These are phyloP conservation scores for Trichoderma cornu-damae DNA, from an alignment of 2,329 filamentous ascomycete genomes.

Conservation along the genomic window DNA sequence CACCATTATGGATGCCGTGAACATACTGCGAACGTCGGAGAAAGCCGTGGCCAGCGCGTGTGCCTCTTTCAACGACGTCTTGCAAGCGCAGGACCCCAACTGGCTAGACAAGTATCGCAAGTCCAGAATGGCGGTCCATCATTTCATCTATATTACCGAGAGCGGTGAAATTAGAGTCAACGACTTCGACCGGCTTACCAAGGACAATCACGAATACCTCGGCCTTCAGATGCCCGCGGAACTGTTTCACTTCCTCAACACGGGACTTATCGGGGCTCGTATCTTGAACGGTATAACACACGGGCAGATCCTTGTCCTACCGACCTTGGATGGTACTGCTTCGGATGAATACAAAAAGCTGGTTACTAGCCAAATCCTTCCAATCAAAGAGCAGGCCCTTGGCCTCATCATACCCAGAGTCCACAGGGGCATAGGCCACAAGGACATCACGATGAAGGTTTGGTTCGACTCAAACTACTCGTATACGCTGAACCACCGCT, in stretches of 20 bases:
- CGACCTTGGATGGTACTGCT: slow-evolving; percentile 79
- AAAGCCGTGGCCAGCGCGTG: slow-evolving; percentile 69
- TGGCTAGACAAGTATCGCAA: slow-evolving; percentile 86
- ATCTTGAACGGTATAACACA: slow-evolving; percentile 79
- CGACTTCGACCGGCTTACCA: slow-evolving; percentile 67
- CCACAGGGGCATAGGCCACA: slow-evolving; percentile 77
- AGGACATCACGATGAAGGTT: slow-evolving; percentile 68
- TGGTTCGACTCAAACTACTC: slow-evolving; percentile 76
- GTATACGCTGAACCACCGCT: slow-evolving; percentile 60
- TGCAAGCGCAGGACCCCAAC: slow-evolving; percentile 62
- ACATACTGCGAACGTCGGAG: slow-evolving; percentile 65
- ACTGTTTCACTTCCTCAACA: slow-evolving; percentile 83
- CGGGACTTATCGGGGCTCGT: slow-evolving; percentile 71
- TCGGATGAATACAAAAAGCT: slow-evolving; percentile 77
- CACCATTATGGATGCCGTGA: slow-evolving; percentile 70
- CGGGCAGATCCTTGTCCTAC: slow-evolving; percentile 68
- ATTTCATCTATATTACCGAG: slow-evolving; percentile 75
- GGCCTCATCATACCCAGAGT: slow-evolving; percentile 73
- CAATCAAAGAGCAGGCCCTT: slow-evolving; percentile 70
- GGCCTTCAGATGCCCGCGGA: slow-evolving; percentile 87
- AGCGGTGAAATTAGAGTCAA: slow-evolving; percentile 73
- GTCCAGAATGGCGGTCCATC: slow-evolving; percentile 77
- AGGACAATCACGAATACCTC: slow-evolving; percentile 82
- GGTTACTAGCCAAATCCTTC: slow-evolving; percentile 67
- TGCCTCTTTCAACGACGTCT: slow-evolving; percentile 71